Conservation (phyloP, 345 rosid genomes). For the Zanthoxylum bungeanum region DNA sequence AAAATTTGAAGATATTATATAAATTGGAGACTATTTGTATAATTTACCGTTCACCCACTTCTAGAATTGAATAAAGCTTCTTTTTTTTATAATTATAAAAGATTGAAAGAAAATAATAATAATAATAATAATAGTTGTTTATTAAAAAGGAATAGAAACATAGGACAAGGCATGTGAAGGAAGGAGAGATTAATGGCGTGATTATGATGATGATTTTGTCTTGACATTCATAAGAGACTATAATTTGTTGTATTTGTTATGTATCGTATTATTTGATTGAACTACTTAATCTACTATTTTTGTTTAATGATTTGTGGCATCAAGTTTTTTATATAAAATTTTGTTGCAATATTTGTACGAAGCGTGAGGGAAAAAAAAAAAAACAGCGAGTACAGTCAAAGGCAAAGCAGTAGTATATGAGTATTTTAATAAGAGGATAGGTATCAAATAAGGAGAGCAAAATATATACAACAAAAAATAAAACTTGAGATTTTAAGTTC, state of each 20-base stretch:
- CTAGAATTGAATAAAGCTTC: not conserved
- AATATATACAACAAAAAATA: no score
- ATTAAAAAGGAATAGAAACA: not conserved
- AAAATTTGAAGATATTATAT: not conserved
- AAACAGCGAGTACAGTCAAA: no score
- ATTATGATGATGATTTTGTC: constrained; percentile 49
- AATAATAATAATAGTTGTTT: no score
- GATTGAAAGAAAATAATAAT: not conserved
- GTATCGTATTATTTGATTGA: not conserved
- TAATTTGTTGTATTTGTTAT: constrained; percentile 9
- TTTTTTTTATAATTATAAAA: no score
- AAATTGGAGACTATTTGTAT: not conserved
- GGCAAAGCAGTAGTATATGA: no score
- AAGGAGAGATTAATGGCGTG: constrained; percentile 21
- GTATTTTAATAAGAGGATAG: no score
- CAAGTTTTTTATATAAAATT: not conserved
- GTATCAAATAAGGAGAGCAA: no score
- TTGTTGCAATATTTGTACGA: no score
- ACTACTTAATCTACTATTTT: not conserved
- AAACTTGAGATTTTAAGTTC: no score
- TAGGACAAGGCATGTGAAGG: constrained; percentile 37
- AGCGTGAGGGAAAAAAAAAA: no score
- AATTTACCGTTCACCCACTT: not conserved
- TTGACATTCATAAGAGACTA: constrained; percentile 23
- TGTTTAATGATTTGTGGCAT: not conserved